Percentiles rank a stretch among this genome's conserved stretches.
phyloP scores from a whole-genome alignment of 1,139 yeast genomes.

The Lodderomyces beijingensis region DNA sequence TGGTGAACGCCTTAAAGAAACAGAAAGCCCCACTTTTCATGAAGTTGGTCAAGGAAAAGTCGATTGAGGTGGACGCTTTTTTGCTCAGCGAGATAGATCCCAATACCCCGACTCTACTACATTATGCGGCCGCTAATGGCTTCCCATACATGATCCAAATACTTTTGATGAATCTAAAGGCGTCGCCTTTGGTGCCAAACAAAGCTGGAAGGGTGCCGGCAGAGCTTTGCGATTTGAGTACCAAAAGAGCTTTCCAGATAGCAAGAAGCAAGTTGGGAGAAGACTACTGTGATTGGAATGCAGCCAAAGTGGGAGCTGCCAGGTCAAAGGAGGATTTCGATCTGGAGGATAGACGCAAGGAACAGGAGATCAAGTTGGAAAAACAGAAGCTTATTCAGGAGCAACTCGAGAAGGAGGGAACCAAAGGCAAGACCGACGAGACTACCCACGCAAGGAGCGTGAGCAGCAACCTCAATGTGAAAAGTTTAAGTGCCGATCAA shows the following conservation, averaged over 20 bases:
- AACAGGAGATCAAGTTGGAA: conserved; percentile 30
- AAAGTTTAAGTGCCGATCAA: conserved; percentile 56
- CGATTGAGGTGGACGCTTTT: conserved; percentile 44
- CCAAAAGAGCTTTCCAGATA: conserved; percentile 59
- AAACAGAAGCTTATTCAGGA: conserved; percentile 22
- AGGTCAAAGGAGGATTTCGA: conserved; percentile 62
- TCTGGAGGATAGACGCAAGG: conserved; percentile 30
- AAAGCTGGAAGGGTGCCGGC: conserved; percentile 57
- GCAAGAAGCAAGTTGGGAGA: conserved; percentile 71
- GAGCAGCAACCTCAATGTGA: conserved; percentile 28
- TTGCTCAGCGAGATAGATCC: conserved; percentile 41
- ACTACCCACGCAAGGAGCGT: conserved; percentile 19
- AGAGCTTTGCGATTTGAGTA: conserved; percentile 41
- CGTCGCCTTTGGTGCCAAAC: conserved; percentile 62
- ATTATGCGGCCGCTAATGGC: conserved; percentile 71
- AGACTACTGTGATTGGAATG: conserved; percentile 60
- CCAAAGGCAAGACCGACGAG: conserved; percentile 15
- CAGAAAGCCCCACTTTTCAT: conserved; percentile 76
- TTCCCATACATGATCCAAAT: conserved; percentile 63
- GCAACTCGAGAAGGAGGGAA: conserved; percentile 36
- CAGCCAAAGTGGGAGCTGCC: conserved; percentile 64
- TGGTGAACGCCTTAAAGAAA: conserved; percentile 57
- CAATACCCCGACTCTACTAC: conserved; percentile 70
- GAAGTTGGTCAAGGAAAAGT: conserved; percentile 56
- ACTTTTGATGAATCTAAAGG: conserved; percentile 59